A percentile compares a stretch with the other conserved stretches of the same genome.
These are phyloP conservation scores for Exserohilum rostratum DNA, from an alignment of 2,329 filamentous ascomycete genomes.

Conservation along the genomic window DNA sequence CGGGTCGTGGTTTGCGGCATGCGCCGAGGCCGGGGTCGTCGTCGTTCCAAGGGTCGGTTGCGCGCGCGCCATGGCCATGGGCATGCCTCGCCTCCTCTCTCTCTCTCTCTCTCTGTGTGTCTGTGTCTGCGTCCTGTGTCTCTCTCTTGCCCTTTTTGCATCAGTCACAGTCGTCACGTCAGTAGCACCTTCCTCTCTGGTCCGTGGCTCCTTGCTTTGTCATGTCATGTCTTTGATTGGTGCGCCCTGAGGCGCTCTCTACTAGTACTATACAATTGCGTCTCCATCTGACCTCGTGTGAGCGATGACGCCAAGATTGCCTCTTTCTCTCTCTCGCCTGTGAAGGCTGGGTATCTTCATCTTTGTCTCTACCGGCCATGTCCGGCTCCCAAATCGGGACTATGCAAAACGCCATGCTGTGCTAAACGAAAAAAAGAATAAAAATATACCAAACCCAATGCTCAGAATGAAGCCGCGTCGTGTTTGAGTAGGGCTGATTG, in stretches of 20 bases:
- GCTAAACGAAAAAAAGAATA: slow-evolving; percentile 22
- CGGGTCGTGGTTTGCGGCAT: too few relatives aligned
- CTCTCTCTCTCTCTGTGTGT: too few relatives aligned
- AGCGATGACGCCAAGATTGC: slow-evolving; percentile 29
- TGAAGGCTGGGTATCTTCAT: slow-evolving; percentile 40
- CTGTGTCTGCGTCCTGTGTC: too few relatives aligned
- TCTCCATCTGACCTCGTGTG: slow-evolving; percentile 31
- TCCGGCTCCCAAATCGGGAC: slow-evolving; percentile 17
- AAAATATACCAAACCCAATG: slow-evolving; percentile 11
- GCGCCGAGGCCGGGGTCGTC: too few relatives aligned
- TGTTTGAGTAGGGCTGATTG: too few relatives aligned
- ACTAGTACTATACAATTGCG: background rate
- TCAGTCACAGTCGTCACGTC: too few relatives aligned
- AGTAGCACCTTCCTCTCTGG: too few relatives aligned
- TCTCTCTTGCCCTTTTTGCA: too few relatives aligned
- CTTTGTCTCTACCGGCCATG: slow-evolving; percentile 15
- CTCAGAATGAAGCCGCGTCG: background rate
- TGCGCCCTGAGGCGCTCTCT: slow-evolving; percentile 4
- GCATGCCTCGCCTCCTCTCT: too few relatives aligned
- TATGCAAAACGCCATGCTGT: slow-evolving; percentile 41
- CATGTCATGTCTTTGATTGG: slow-evolving; percentile 1
- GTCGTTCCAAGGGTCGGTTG: too few relatives aligned
- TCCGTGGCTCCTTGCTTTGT: background rate
- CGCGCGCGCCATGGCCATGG: too few relatives aligned
- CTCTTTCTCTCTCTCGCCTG: slow-evolving; percentile 21